A percentile compares a stretch with the other conserved stretches of the same genome.
phyloP scores from a whole-genome alignment of 179 eudicot genomes.

The Carnegiea gigantea region DNA sequence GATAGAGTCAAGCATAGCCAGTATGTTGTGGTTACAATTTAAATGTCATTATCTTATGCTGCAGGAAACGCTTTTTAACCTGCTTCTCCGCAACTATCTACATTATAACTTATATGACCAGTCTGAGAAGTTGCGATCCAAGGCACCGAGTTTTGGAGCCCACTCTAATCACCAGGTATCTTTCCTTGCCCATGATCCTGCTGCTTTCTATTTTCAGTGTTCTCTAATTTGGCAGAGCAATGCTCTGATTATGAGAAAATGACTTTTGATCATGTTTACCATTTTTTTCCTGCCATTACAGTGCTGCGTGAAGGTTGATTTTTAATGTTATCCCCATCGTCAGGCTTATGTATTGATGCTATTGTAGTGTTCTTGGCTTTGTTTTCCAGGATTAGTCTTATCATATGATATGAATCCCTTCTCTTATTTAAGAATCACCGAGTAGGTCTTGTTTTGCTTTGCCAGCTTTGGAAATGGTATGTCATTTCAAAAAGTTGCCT shows the following conservation, averaged over 20 bases:
- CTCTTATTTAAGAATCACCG: not conserved
- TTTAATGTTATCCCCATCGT: not conserved
- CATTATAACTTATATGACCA: constrained; percentile 93
- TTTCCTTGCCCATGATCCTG: constrained; percentile 12
- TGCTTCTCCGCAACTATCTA: constrained; percentile 88
- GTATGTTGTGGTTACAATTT: not conserved
- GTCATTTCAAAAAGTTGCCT: not conserved
- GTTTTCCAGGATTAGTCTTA: not conserved
- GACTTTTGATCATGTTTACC: not conserved
- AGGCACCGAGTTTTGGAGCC: constrained; percentile 97
- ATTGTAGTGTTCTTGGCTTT: not conserved
- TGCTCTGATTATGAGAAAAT: not conserved
- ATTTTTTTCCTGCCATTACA: not conserved
- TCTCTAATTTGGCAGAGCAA: no score
- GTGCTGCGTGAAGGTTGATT: not conserved
- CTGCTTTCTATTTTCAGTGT: not conserved
- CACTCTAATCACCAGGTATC: constrained; percentile 95
- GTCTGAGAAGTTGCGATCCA: constrained; percentile 94
- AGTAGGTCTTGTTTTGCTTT: not conserved
- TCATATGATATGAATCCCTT: not conserved
- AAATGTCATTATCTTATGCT: constrained; percentile 4
- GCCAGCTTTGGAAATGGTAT: not conserved
- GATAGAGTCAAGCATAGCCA: not conserved
- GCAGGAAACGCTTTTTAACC: constrained; percentile 94
- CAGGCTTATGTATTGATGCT: not conserved